Percentiles rank a stretch among this genome's conserved stretches.
Conservation (phyloP, 208 protist genomes). For the Trypanosoma theileri region DNA sequence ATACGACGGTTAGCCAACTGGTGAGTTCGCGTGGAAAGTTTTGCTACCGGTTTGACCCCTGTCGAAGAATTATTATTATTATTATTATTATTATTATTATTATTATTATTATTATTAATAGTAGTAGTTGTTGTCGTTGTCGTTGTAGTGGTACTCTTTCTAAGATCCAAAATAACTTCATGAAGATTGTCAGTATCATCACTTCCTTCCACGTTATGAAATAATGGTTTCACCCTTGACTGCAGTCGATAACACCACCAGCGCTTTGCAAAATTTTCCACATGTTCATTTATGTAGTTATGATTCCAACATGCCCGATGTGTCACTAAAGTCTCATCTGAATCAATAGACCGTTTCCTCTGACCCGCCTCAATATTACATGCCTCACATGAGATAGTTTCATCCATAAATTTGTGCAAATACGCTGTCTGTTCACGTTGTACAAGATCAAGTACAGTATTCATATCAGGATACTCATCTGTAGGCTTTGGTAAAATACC, state of each 20-base stretch:
- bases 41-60: conserved; percentile 7
- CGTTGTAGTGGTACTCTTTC: background rate
- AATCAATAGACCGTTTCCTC: conserved; percentile 13
- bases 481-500: conserved; percentile 21
- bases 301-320: conserved; percentile 36
- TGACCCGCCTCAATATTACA: conserved; percentile 22
- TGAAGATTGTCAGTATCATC: conserved; percentile 2
- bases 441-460: conserved; percentile 45
- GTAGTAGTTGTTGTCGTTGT: background rate
- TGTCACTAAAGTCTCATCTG: background rate
- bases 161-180: conserved; percentile 22
- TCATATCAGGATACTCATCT: conserved; percentile 46
- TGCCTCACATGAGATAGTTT: conserved; percentile 27
- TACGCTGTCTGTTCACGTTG: conserved; percentile 53
- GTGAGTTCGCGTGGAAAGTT: conserved; percentile 7
- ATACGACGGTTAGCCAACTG: conserved; percentile 16
- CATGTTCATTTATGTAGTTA: conserved; percentile 41
- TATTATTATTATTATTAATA: too few species aligned
- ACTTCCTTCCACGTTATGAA: conserved; percentile 2
- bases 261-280: conserved; percentile 36
- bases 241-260: conserved; percentile 32
- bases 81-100: too few species aligned
- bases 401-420: conserved; percentile 39
- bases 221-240: conserved; percentile 28
- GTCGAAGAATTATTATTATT: too few species aligned